Evolutionary conservation across 2,329 filamentous ascomycete genomes (phyloP), one percentile per base, ranked within the genome.

Genomic region (Penicillium thymicola): DNA sequence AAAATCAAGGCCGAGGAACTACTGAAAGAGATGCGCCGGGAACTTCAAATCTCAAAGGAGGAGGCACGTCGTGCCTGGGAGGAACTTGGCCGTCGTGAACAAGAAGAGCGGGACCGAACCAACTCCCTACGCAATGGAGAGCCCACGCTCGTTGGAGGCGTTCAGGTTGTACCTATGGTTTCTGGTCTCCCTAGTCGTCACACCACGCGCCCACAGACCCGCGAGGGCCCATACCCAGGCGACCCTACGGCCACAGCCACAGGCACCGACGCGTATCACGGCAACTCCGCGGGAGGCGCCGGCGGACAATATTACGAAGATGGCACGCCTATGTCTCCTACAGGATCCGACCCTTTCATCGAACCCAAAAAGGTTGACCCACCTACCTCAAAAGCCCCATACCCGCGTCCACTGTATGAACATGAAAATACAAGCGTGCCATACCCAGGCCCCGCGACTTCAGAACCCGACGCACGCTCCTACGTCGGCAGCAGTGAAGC

Each of bases 61-160:
- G 94, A 99, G 75, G 93, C 94, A 9, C 86, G 93, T 36, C 85
- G 94, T 55, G 94, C 94, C 1, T 99, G 94, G 94, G 94, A 99
- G 76, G 94, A 97, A 74, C 84, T 99, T 1, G 94, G 94, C 25
- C 85, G 93, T 50, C 86, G 92, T 50, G 94, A 97, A 74, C 91
- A 97, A 70, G 90, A 95, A 74, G 93, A 97, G 74, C 86, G 93
- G 6, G 92, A 97, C 61, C 85, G 90, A 44, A 94, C 90, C 2
- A 82, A 85, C 28, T 92, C 90, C n/a, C 79, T 99, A 25, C 87
- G 94, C 67, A 89, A 89, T 60, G 94, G 94, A 7, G 86, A 92
- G 58, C 90, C 93, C 14, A 97, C 92, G 1, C 81, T 95, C 47
- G 89, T 99, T 9, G 92, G 92, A 47, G 93, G 93, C 41, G 91